Base-by-base conservation (phyloP, 2,329 filamentous ascomycete genomes). In the Lecanicillium sp. region DNA sequence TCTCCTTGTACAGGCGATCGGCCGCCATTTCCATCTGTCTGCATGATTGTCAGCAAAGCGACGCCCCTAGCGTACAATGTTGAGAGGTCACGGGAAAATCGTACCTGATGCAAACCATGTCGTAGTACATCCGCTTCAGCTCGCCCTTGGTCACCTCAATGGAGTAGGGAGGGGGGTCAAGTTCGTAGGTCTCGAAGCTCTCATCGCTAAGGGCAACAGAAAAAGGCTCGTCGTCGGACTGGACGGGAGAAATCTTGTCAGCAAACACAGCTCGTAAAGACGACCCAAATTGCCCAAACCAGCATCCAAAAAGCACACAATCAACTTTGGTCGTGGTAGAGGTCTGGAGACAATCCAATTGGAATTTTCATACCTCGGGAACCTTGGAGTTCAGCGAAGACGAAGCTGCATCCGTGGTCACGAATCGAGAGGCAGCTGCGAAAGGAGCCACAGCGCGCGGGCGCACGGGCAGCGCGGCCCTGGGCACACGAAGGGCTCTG, bases 11-110 rank as follows among this genome's bases (percentile, higher is more conserved):
- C 58, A 98, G 75, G 62, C 90, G 80, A 64, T 98, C 92, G 70
- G 92, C 88, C 51, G 90, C 89, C 90, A 98, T 95, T 71, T 98
- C 92, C 92, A 98, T 95, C 65, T 94, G 92, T 70, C 89, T 95
- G 53, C 45, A 51, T 37, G 48, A 51, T 55, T 55, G 53, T 62
- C 45, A 59, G 57, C 32, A 33, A 39, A n/a, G n/a, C n/a, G n/a
- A n/a, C n/a, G n/a, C n/a, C n/a, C n/a, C n/a, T n/a, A n/a, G n/a
- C n/a, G n/a, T n/a, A n/a, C n/a, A n/a, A n/a, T n/a, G n/a, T n/a
- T n/a, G n/a, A n/a, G n/a, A n/a, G n/a, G n/a, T n/a, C n/a, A n/a
- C n/a, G n/a, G n/a, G 32, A 36, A 44, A 42, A 41, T 48, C 81
- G 64, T 85, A 95, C 89, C 90, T 81, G 58, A 88, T 81, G 50